Evolutionary conservation across 148 eudicot species (phyloP).

Genomic region (Fagopyrum tataricum): DNA sequence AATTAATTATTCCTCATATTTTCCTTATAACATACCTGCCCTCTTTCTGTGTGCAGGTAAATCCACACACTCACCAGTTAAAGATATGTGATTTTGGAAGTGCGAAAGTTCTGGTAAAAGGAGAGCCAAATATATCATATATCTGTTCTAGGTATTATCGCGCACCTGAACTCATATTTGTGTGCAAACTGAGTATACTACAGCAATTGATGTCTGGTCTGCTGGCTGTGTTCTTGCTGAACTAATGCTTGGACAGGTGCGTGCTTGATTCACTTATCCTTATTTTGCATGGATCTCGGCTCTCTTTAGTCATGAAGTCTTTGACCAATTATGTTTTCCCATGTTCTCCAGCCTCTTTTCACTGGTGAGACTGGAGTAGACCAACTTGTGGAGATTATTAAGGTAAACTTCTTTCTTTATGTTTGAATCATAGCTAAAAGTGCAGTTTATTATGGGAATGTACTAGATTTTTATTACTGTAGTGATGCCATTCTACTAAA

Average conservation of each 20-base stretch:
- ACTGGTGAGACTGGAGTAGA: slow-evolving; percentile 55
- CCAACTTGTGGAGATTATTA: slow-evolving; percentile 47
- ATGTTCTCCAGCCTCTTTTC: slow-evolving; percentile 33
- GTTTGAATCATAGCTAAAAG: background rate
- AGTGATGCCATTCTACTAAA: background rate
- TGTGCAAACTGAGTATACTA: slow-evolving; percentile 12
- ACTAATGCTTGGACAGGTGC: slow-evolving; percentile 14
- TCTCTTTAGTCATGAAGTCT: background rate
- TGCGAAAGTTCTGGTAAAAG: slow-evolving; percentile 40
- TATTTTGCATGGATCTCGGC: background rate
- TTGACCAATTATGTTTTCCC: background rate
- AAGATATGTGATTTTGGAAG: slow-evolving; percentile 56
- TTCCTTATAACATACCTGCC: background rate
- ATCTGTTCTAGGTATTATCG: slow-evolving; percentile 15
- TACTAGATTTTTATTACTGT: background rate
- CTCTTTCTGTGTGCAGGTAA: slow-evolving; percentile 28
- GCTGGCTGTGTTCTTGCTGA: slow-evolving; percentile 15
- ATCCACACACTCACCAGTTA: slow-evolving; percentile 44
- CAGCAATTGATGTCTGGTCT: slow-evolving; percentile 14
- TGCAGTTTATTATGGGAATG: background rate
- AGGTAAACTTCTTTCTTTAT: slow-evolving; percentile 20
- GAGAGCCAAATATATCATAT: slow-evolving; percentile 17
- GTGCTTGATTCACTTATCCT: background rate
- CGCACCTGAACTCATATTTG: slow-evolving; percentile 13
- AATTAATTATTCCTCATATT: background rate